Conservation (phyloP, 2,329 filamentous ascomycete species). For the Phialophora expanda region DNA sequence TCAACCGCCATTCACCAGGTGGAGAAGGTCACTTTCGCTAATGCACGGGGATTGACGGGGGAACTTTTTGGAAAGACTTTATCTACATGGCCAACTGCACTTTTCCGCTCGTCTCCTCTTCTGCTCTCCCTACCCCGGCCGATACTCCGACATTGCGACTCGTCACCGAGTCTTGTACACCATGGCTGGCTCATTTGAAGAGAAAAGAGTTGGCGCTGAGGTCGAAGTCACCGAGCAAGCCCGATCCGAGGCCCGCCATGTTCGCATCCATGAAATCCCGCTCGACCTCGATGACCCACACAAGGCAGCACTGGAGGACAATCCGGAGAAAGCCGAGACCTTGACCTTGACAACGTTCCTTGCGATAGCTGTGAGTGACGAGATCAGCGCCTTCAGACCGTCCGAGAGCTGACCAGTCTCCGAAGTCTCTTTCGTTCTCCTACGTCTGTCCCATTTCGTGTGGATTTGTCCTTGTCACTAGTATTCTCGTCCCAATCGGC, state of each 20-base stretch:
- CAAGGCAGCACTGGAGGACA: conserved; percentile 31
- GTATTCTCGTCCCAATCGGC: conserved; percentile 27
- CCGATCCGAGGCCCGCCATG: conserved; percentile 13
- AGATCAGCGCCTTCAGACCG: neutral
- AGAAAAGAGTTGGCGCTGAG: conserved; percentile 1
- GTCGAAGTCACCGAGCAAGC: conserved; percentile 6
- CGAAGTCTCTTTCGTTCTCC: conserved; percentile 27
- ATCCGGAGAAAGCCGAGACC: conserved; percentile 27
- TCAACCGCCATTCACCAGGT: neutral
- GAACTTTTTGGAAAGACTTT: neutral
- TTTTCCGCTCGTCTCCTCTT: neutral
- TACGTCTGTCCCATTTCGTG: conserved; percentile 41
- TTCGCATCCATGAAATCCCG: conserved; percentile 10
- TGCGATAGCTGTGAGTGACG: conserved; percentile 20
- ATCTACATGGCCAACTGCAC: neutral
- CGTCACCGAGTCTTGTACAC: neutral
- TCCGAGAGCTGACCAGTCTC: neutral
- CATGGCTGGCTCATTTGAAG: conserved; percentile 12
- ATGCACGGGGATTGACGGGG: neutral
- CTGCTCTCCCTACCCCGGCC: neutral
- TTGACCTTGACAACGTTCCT: conserved; percentile 24
- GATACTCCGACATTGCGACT: neutral
- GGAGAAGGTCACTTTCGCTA: neutral
- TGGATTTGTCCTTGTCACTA: conserved; percentile 41
- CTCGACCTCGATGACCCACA: conserved; percentile 31